Conservation (phyloP, 2,329 filamentous ascomycete species). For the Phaeosphaeriaceae sp. region DNA sequence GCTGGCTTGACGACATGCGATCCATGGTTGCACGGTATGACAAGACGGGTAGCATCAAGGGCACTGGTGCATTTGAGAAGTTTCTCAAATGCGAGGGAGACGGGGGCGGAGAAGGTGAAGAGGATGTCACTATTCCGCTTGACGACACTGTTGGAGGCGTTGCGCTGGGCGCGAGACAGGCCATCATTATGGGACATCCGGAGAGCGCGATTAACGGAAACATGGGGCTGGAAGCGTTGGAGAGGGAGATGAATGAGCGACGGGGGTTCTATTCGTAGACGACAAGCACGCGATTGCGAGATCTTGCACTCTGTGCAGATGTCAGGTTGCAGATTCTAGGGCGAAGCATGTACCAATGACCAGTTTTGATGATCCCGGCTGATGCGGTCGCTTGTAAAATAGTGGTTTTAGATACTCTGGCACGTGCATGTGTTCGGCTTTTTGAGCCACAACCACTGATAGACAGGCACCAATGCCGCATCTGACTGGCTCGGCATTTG, state of each 20-base stretch:
- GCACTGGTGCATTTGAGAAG: conserved; percentile 38
- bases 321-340: background rate
- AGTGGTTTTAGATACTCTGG: background rate
- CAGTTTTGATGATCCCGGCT: background rate
- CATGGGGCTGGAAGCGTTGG: conserved; percentile 22
- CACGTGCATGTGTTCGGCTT: background rate
- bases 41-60: conserved; percentile 37
- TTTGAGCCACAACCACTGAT: background rate
- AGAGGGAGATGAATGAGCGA: conserved; percentile 9
- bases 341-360: background rate
- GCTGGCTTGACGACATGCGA: conserved; percentile 38
- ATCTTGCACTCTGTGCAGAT: background rate
- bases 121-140: conserved; percentile 30
- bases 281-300: background rate
- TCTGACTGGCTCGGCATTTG: background rate
- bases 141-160: conserved; percentile 19
- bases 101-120: conserved; percentile 18
- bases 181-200: conserved; percentile 31
- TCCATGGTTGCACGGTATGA: conserved; percentile 40
- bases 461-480: no score
- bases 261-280: conserved; percentile 3
- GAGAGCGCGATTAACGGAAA: conserved; percentile 18
- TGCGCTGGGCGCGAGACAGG: conserved; percentile 26
- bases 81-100: conserved; percentile 37
- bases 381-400: background rate